Evolutionary conservation across 441 rosid genomes (phyloP), one percentile per base, ranked within the genome.

Genomic region (Populus hybrid): DNA sequence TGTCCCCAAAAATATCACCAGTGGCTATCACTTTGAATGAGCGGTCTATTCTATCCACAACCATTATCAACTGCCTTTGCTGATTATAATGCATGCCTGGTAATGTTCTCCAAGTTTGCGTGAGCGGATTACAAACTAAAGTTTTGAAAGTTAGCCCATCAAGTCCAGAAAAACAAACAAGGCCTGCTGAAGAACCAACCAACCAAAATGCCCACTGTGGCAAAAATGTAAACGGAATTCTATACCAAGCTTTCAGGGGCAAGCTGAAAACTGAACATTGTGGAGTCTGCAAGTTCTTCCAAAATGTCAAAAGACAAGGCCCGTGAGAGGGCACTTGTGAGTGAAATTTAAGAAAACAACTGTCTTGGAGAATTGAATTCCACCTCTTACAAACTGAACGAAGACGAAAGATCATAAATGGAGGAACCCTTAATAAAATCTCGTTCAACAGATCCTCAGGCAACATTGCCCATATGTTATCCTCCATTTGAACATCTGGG

Each of bases 201-300:
- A 93, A 78, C 98, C 99, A 95, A 83, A 90, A 86, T 1, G 97
- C 95, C 98, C 99, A 95, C 32, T 85, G 89, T 12, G 97, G 99
- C 84, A 95, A 84, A 85, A 95, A 93, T 61, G 80, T 75, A 81
- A 95, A 91, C 2, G 99, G 99, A 68, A 95, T 87, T 79, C 92
- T 91, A 70, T 95, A 95, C 99, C 99, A 95, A 1, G 91, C 83
- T 85, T 92, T 93, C 85, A 95, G 75, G 0, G 98, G 98, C 89
- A 93, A 87, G 83, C 98, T 95, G 75, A 95, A 93, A 80, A 95
- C 95, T 0, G 98, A 92, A 78, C 99, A 95, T 70, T 93, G 99
- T 0, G 89, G 92, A 24, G 84, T 86, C 86, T 87, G 95, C 24
- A 92, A 85, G 78, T 91, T 93, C 90, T 91, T 93, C 97, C 97